phyloP scores from a whole-genome alignment of 257 asterid genomes.

The Linaria vulgaris region DNA sequence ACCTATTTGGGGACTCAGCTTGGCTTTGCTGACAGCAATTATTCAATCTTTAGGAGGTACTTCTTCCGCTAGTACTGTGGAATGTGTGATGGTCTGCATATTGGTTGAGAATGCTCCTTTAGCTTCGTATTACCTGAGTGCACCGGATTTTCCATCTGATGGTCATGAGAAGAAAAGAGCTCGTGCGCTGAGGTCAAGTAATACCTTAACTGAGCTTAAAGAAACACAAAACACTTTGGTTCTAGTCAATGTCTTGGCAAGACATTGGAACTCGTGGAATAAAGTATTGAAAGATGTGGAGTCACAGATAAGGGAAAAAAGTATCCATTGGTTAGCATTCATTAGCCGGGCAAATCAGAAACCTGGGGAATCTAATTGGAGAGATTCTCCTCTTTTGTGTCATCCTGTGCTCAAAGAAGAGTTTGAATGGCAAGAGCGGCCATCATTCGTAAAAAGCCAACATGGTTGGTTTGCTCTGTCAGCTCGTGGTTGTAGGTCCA shows the following conservation, averaged over 20 bases:
- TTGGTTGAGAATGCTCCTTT: conserved; percentile 74
- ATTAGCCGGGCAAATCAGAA: conserved; percentile 75
- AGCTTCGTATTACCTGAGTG: conserved; percentile 66
- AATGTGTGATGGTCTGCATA: conserved; percentile 69
- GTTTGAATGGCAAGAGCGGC: conserved; percentile 66
- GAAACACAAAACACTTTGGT: conserved; percentile 75
- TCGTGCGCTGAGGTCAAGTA: conserved; percentile 60
- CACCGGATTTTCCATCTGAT: conserved; percentile 70
- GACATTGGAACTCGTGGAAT: conserved; percentile 69
- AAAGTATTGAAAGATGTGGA: conserved; percentile 66
- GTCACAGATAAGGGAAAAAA: conserved; percentile 78
- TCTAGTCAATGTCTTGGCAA: conserved; percentile 74
- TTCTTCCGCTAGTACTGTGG: conserved; percentile 48
- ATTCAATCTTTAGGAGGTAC: conserved; percentile 74
- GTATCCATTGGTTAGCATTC: conserved; percentile 84
- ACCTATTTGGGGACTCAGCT: conserved; percentile 83
- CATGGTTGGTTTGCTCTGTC: conserved; percentile 93
- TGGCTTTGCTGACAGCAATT: conserved; percentile 80
- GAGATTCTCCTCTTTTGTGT: conserved; percentile 59
- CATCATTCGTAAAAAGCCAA: conserved; percentile 67
- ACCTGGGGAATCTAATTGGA: conserved; percentile 58
- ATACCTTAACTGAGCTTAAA: conserved; percentile 63
- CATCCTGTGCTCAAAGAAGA: conserved; percentile 75
- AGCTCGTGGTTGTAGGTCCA: conserved; percentile 66
- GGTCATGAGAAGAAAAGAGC: conserved; percentile 79